Conservation (phyloP, 2,329 filamentous ascomycete species). For the Ophiostoma ulmi region DNA sequence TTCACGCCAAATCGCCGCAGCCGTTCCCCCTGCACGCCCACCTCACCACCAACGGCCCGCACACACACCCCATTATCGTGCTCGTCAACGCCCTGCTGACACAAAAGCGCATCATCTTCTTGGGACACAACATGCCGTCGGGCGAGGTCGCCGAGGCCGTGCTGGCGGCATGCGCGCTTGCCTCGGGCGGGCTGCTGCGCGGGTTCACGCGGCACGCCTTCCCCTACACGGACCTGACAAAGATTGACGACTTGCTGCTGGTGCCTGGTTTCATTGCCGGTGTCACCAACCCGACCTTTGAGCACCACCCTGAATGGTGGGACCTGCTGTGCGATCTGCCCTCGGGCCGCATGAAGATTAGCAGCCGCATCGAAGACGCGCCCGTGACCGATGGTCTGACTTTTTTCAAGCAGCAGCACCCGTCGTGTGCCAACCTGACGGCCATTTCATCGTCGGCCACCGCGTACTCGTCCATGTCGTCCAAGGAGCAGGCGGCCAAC, state of each 20-base stretch:
- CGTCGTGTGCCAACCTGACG: constrained; percentile 48
- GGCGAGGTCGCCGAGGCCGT: constrained; percentile 98
- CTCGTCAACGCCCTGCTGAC: constrained; percentile 91
- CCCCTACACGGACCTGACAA: constrained; percentile 95
- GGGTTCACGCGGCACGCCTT: constrained; percentile 96
- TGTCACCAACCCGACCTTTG: constrained; percentile 95
- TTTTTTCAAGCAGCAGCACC: constrained; percentile 81
- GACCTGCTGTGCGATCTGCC: constrained; percentile 91
- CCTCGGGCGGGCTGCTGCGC: constrained; percentile 82
- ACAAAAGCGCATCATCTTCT: constrained; percentile 92
- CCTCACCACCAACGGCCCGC: constrained; percentile 82
- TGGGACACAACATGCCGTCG: constrained; percentile 91
- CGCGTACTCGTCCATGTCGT: constrained; percentile 33
- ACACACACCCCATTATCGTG: constrained; percentile 91
- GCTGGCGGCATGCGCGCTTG: constrained; percentile 88
- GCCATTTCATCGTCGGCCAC: constrained; percentile 37
- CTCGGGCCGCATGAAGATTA: constrained; percentile 90
- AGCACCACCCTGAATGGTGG: constrained; percentile 96
- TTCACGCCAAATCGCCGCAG: constrained; percentile 76
- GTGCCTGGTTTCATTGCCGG: constrained; percentile 97
- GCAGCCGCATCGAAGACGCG: constrained; percentile 75
- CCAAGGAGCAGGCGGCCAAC: constrained; percentile 30
- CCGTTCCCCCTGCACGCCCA: constrained; percentile 84
- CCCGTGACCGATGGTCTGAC: constrained; percentile 76
- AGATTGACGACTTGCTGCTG: constrained; percentile 92